Base-by-base conservation (phyloP, 2,329 filamentous ascomycete genomes). In the Ophiostoma ulmi region DNA sequence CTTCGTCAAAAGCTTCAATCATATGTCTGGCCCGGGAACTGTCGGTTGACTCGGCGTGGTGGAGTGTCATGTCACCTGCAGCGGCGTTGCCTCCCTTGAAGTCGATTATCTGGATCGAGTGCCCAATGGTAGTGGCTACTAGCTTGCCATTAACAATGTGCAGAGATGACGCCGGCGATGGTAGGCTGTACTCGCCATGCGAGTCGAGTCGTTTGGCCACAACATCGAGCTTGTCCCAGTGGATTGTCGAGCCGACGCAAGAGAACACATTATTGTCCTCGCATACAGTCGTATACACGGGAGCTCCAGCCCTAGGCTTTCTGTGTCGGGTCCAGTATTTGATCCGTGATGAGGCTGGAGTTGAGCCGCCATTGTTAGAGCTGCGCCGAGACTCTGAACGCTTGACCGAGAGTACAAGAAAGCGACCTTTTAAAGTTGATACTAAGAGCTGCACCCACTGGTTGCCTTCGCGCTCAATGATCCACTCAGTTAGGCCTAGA, bases 361-460 rank as follows among this genome's bases (percentile, higher is more conserved):
- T 1, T 11, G 22, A 20, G 10, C 6, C 13, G 17, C 17, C 67
- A 14, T 69, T 48, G 65, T 1, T 73, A 73, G 5, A 73, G 75
- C 2, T 74, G 75, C 5, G 78, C 76, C 69, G 8, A 14, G 77
- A 74, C 17, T 31, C 11, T 70, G 61, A 7, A 68, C 72, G 77
- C 63, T 82, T 80, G 7, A 85, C 81, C 0, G 86, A 84, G 17
- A 89, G 81, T 8, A 91, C 82, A 26, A 88, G 75, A 14, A 91
- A 79, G 5, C 83, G 80, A 1, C 88, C 87, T 11, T 80, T 79
- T 41, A 81, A 82, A 0, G 86, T 87, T 4, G 86, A 83, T 13
- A 91, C 83, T 17, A 92, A 82, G 41, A 92, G 81, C 75, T 88
- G 90, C 1, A 85, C 83, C 78, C 89, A 90, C 0, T 79, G 83